Evolutionary conservation across 164 flowering plant species (phyloP), one percentile per base, ranked within the genome.

Genomic region (Umbilicus rupestris): DNA sequence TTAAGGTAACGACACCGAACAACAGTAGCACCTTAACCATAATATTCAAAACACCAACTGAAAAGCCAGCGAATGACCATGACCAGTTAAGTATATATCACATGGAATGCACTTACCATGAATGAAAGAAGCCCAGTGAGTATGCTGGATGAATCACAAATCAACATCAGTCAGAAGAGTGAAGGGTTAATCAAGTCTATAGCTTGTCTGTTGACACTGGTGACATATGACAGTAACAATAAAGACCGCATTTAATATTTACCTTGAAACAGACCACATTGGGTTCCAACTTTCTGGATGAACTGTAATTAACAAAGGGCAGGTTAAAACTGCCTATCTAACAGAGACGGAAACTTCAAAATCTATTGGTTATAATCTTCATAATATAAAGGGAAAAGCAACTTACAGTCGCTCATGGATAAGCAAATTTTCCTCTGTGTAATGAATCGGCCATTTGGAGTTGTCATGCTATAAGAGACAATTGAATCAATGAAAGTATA

Each of bases 221-320:
- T 65, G 22, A 59, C 37, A 19, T 66, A 44, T n/a, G 31, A 15
- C 10, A 63, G 33, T 16, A 8, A 20, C 7, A 26, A 29, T 16
- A 22, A 15, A 26, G 30, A 50, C 26, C 8, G 7, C 7, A 20
- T 41, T 46, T 11, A 50, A 26, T 11, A 62, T 67, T 26, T 74
- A 95, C 99, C 97, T 95, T 73, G 97, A 86, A 1, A 95, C 97
- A 64, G 97, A 89, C 97, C 99, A 92, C 97, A 95, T 95, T 17
- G 99, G 99, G 70, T 95, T 95, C 99, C 99, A 95, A 74, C 85
- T 90, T 73, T 95, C 97, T 15, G 99, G 97, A 76, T 95, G 97
- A 84, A 88, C 99, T 95, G 83, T 24, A 77, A 12, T 26, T 55
- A 1, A 55, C 29, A 55, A 6, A 26, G 2, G 29, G 12, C 28